Conservation (phyloP, 2,329 filamentous ascomycete species). For the Aspergillus phoenicis region DNA sequence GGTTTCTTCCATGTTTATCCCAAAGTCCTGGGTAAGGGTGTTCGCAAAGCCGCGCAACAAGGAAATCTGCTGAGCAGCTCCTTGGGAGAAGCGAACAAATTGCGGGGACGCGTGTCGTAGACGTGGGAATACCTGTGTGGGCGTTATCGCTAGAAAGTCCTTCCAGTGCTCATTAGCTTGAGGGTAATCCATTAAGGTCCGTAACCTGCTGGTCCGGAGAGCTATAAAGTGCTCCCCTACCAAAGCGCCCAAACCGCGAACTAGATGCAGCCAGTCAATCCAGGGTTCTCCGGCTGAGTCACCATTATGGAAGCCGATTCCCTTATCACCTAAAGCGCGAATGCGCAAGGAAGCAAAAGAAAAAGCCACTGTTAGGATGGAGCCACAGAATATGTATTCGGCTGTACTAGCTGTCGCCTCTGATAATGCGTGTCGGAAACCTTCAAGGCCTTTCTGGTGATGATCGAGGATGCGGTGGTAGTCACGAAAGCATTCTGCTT, state of each 20-base stretch:
- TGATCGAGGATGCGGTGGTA: constrained; percentile 20
- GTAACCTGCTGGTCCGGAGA: not conserved
- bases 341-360: constrained; percentile 24
- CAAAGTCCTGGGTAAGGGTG: too few relatives aligned
- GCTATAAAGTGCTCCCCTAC: not conserved
- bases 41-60: too few relatives aligned
- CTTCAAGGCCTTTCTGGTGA: constrained; percentile 24
- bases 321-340: not conserved
- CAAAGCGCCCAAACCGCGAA: not conserved
- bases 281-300: not conserved
- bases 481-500: not conserved
- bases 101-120: too few relatives aligned
- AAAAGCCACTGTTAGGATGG: constrained; percentile 23
- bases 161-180: not conserved
- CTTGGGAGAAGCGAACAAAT: too few relatives aligned
- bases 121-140: too few relatives aligned
- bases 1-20: too few relatives aligned
- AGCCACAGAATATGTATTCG: constrained; percentile 20
- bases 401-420: constrained; percentile 7
- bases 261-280: constrained; percentile 3
- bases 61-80: too few relatives aligned
- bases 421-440: constrained; percentile 20
- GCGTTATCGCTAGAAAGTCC: not conserved
- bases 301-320: not conserved
- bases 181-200: not conserved